A percentile compares a stretch with the other conserved stretches of the same genome.
phyloP scores from a whole-genome alignment of 2,329 filamentous ascomycete species.

The Talaromyces atroroseus region DNA sequence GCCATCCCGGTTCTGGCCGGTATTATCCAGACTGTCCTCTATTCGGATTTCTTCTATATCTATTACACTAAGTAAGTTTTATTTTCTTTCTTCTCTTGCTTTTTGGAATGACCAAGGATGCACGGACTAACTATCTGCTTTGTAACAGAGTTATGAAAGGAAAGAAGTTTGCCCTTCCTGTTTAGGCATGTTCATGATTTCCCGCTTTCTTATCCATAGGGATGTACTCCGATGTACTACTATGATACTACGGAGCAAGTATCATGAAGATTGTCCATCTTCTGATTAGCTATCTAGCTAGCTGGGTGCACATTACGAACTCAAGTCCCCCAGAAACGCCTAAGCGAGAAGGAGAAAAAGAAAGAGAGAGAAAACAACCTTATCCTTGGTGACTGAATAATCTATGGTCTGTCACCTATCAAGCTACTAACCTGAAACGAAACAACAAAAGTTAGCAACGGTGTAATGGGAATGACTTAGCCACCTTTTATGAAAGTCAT shows the following conservation, averaged over 20 bases:
- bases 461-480: not conserved
- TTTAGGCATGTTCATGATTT: conserved; percentile 45
- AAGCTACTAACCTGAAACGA: not conserved
- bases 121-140: not conserved
- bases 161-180: conserved; percentile 80
- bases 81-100: not conserved
- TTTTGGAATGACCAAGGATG: not conserved
- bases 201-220: not conserved
- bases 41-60: conserved; percentile 99
- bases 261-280: not conserved
- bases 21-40: conserved; percentile 86
- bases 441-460: not conserved
- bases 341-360: not conserved
- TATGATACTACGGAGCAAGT: not conserved
- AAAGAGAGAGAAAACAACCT: not conserved
- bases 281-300: not conserved
- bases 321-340: not conserved
- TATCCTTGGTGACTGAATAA: not conserved
- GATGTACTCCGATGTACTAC: not conserved
- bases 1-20: conserved; percentile 85
- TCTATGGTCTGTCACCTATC: not conserved
- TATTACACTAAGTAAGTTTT: conserved; percentile 83
- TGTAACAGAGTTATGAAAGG: conserved; percentile 63
- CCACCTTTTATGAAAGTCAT: not conserved
- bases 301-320: not conserved